Percentiles rank a stretch among this genome's conserved stretches.
Evolutionary conservation across 2,329 filamentous ascomycete genomes (phyloP).

Genomic region (Tolypocladium paradoxum): DNA sequence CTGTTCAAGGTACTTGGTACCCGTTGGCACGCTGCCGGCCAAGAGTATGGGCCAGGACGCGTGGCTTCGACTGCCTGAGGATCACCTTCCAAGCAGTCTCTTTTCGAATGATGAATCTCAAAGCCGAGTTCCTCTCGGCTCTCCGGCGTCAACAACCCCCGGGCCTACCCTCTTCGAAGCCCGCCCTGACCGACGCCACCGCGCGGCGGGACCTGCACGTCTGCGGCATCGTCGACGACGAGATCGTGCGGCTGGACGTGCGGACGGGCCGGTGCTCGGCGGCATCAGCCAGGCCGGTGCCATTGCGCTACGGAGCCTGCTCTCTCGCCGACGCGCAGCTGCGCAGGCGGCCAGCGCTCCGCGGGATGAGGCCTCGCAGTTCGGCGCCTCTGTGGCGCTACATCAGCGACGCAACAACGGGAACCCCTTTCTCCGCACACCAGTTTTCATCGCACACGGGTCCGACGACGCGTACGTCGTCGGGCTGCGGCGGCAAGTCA

Average conservation of each 20-base stretch:
- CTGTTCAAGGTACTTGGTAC: no score
- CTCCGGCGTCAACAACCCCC: no score
- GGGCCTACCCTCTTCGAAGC: no score
- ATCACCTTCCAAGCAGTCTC: no score
- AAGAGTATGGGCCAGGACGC: no score
- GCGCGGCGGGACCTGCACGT: background rate
- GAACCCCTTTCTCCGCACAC: background rate
- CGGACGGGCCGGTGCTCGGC: background rate
- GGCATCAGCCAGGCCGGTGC: background rate
- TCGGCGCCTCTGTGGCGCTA: background rate
- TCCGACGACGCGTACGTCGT: background rate
- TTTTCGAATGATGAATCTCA: no score
- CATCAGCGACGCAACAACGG: background rate
- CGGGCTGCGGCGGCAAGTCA: background rate
- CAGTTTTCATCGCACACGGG: background rate
- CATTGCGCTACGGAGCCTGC: background rate
- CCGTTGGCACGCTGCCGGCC: no score
- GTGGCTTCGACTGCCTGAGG: no score
- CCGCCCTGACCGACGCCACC: background rate
- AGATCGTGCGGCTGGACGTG: background rate
- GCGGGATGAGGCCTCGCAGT: background rate
- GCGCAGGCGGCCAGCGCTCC: background rate
- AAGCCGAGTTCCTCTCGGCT: no score
- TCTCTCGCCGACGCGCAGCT: background rate
- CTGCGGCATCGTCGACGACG: background rate